Evolutionary conservation across 2,329 filamentous ascomycete genomes (phyloP).

Genomic region (Neofusicoccum laricinum): DNA sequence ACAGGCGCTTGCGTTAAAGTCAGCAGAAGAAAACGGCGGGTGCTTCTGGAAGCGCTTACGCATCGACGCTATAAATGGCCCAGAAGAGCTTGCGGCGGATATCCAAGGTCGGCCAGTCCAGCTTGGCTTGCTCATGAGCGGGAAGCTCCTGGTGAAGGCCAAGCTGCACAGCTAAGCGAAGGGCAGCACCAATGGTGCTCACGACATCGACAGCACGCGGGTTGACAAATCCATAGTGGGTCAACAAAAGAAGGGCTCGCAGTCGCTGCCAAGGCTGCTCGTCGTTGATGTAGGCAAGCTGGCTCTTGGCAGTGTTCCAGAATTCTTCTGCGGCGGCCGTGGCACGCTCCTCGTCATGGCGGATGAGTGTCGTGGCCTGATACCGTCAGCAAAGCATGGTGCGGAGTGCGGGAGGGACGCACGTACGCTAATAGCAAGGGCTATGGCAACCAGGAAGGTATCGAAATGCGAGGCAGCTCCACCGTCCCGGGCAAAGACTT

Average conservation of each 20-base stretch:
- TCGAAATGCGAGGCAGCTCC: neutral
- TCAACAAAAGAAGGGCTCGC: constrained; percentile 3
- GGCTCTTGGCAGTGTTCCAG: constrained; percentile 13
- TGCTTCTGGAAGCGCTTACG: neutral
- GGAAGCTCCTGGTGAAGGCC: constrained; percentile 9
- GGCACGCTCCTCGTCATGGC: constrained; percentile 11
- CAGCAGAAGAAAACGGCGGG: neutral
- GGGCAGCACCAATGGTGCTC: constrained; percentile 2
- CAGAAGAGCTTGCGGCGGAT: constrained; percentile 13
- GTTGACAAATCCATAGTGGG: constrained; percentile 14
- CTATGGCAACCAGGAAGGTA: constrained; percentile 11
- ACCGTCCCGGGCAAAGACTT: neutral
- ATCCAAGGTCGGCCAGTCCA: neutral
- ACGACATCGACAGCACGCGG: constrained; percentile 3
- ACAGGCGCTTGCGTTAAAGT: neutral
- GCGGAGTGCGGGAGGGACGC: neutral
- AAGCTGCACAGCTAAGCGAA: neutral
- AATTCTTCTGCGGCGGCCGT: constrained; percentile 12
- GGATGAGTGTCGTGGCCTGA: constrained; percentile 4
- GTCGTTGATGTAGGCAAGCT: constrained; percentile 4
- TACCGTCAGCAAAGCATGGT: neutral
- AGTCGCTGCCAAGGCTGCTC: constrained; percentile 4
- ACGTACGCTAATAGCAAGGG: constrained; percentile 9
- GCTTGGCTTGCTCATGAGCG: neutral
- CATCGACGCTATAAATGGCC: constrained; percentile 9